These are phyloP conservation scores for Pythium utonaiense DNA, from an alignment of 352 stramenopile genomes.

Conservation along the genomic window DNA sequence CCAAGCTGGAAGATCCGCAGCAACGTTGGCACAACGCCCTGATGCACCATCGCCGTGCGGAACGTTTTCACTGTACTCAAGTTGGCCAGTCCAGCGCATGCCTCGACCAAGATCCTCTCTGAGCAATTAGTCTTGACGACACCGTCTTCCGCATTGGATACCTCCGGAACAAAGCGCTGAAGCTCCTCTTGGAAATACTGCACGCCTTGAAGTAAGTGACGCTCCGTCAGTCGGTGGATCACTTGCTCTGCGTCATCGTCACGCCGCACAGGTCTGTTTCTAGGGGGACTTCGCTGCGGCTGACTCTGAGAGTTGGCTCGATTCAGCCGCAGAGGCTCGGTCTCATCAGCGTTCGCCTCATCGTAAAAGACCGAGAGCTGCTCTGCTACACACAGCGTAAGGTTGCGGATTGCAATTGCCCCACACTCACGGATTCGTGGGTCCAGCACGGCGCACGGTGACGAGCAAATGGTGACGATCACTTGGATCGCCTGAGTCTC, in stretches of 20 bases:
- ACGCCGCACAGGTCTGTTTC: background rate
- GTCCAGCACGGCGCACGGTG: slow-evolving; percentile 11
- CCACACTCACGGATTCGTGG: slow-evolving; percentile 48
- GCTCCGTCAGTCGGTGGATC: slow-evolving; percentile 45
- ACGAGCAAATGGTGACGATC: slow-evolving; percentile 52
- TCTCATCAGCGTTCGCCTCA: slow-evolving; percentile 19
- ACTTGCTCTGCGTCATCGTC: background rate
- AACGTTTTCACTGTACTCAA: slow-evolving; percentile 62
- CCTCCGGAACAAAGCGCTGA: slow-evolving; percentile 19
- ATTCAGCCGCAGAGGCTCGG: background rate
- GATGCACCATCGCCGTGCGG: slow-evolving; percentile 48
- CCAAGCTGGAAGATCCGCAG: slow-evolving; percentile 34
- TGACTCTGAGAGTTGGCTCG: background rate
- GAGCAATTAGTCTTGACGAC: slow-evolving; percentile 3
- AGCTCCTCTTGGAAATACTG: slow-evolving; percentile 62
- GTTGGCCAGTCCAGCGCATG: slow-evolving; percentile 60
- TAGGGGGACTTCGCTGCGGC: background rate
- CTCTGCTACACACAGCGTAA: slow-evolving; percentile 61
- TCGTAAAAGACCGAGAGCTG: slow-evolving; percentile 56
- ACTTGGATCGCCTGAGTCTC: slow-evolving; percentile 68
- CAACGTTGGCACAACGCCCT: slow-evolving; percentile 50
- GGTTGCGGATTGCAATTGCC: slow-evolving; percentile 57
- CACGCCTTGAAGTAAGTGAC: slow-evolving; percentile 56
- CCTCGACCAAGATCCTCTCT: slow-evolving; percentile 51
- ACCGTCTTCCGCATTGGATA: background rate